These are phyloP conservation scores for Sutorius australiensis DNA, from an alignment of 768 basidiomycete genomes.

Conservation along the genomic window DNA sequence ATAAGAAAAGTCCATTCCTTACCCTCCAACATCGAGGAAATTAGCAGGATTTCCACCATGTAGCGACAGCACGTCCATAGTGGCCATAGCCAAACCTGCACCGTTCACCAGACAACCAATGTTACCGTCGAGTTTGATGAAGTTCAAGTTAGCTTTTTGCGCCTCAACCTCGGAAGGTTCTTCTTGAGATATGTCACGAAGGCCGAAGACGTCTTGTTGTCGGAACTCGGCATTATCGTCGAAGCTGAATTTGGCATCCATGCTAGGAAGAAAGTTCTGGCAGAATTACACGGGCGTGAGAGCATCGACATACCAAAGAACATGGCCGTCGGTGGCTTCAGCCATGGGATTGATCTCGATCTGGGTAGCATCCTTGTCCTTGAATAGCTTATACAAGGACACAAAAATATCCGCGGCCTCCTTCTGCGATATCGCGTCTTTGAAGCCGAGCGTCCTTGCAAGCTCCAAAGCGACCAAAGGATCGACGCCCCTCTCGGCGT, in stretches of 20 bases:
- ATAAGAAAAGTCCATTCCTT: slow-evolving; percentile 17
- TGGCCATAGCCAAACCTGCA: slow-evolving; percentile 98
- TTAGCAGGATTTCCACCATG: slow-evolving; percentile 98
- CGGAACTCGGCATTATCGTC: slow-evolving; percentile 99
- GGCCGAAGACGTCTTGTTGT: slow-evolving; percentile 81
- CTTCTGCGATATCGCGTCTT: slow-evolving; percentile 60
- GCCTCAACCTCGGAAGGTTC: slow-evolving; percentile 98
- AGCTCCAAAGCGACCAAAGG: slow-evolving; percentile 67
- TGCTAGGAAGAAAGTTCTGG: slow-evolving; percentile 46
- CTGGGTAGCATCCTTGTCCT: slow-evolving; percentile 98
- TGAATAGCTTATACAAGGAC: slow-evolving; percentile 94
- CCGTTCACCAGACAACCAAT: slow-evolving; percentile 98
- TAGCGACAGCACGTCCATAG: slow-evolving; percentile 97
- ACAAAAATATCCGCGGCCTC: slow-evolving; percentile 93
- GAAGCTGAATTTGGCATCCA: slow-evolving; percentile 99
- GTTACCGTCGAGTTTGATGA: slow-evolving; percentile 97
- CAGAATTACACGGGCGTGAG: neutral
- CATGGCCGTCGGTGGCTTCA: slow-evolving; percentile 84
- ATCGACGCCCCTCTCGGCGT: slow-evolving; percentile 77
- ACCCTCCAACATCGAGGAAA: slow-evolving; percentile 98
- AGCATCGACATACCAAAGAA: slow-evolving; percentile 76
- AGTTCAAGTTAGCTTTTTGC: slow-evolving; percentile 93
- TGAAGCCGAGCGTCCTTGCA: slow-evolving; percentile 91
- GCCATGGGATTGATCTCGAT: slow-evolving; percentile 99
- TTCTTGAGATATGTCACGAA: slow-evolving; percentile 93